phyloP scores from a whole-genome alignment of 108 stramenopile genomes.

The Cyclotella sp. region DNA sequence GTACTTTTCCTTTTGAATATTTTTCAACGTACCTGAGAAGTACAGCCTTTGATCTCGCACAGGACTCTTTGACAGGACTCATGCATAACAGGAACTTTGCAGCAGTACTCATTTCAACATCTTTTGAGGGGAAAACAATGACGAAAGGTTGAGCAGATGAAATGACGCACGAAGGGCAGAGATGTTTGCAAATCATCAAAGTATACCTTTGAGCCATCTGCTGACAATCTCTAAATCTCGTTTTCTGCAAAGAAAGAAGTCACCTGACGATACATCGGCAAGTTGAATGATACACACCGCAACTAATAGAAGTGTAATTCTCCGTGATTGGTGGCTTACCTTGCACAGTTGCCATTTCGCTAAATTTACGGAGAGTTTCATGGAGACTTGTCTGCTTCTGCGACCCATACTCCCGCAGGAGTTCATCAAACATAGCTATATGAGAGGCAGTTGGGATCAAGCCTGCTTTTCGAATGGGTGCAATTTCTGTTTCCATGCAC shows the following conservation, averaged over 20 bases:
- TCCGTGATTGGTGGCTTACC: conserved; percentile 2
- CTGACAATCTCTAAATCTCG: conserved; percentile 53
- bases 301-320: not conserved
- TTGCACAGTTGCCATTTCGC: conserved; percentile 66
- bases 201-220: conserved; percentile 39
- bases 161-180: not conserved
- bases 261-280: conserved; percentile 14
- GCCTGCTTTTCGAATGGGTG: conserved; percentile 66
- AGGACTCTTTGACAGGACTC: conserved; percentile 56
- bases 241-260: conserved; percentile 74
- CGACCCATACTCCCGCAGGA: conserved; percentile 43
- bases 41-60: conserved; percentile 34
- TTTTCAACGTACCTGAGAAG: conserved; percentile 64
- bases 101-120: conserved; percentile 41
- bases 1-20: conserved; percentile 47
- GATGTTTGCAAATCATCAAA: not conserved
- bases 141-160: not conserved
- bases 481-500: conserved; percentile 66
- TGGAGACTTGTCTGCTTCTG: conserved; percentile 41
- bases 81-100: conserved; percentile 69
- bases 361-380: conserved; percentile 55
- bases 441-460: conserved; percentile 69
- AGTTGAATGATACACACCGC: not conserved
- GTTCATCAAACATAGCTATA: conserved; percentile 66
- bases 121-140: not conserved